Evolutionary conservation across 2,329 filamentous ascomycete species (phyloP).

Genomic region (Ascomycota sp.): DNA sequence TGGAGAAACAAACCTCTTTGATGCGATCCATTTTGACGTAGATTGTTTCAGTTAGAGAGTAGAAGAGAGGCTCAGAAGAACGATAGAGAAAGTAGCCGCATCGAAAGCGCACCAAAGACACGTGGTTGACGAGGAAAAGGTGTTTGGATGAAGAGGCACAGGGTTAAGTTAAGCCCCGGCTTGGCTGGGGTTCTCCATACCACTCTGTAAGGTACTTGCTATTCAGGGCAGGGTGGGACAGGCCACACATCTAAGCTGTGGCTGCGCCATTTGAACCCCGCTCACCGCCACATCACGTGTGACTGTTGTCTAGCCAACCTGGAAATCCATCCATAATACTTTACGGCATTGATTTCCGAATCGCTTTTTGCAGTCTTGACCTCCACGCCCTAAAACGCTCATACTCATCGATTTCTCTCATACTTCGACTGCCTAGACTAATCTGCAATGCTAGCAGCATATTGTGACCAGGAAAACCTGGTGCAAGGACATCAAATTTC

Average conservation of each 20-base stretch:
- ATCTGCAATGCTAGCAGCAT: slow-evolving; percentile 50
- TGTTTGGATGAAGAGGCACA: too few relatives aligned
- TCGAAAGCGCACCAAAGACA: too few relatives aligned
- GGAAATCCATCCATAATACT: slow-evolving; percentile 1
- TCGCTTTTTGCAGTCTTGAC: background rate
- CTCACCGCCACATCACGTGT: slow-evolving; percentile 2
- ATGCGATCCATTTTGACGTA: slow-evolving; percentile 57
- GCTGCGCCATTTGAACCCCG: slow-evolving; percentile 7
- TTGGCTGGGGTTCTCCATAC: too few relatives aligned
- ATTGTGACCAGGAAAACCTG: slow-evolving; percentile 75
- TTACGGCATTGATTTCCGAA: slow-evolving; percentile 28
- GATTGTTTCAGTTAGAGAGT: slow-evolving; percentile 2
- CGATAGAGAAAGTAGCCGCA: too few relatives aligned
- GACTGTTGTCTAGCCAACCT: slow-evolving; percentile 11
- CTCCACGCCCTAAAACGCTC: background rate
- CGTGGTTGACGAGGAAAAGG: slow-evolving; percentile 2
- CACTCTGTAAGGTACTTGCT: too few relatives aligned
- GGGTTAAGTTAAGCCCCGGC: too few relatives aligned
- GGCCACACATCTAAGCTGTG: slow-evolving; percentile 4
- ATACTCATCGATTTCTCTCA: background rate
- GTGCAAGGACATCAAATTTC: slow-evolving; percentile 55
- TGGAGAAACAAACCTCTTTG: slow-evolving; percentile 50
- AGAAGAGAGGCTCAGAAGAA: too few relatives aligned
- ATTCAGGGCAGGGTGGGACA: too few relatives aligned
- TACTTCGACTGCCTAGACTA: too few relatives aligned